phyloP scores from a whole-genome alignment of 331 rosid genomes.

The Acacia concinna region DNA sequence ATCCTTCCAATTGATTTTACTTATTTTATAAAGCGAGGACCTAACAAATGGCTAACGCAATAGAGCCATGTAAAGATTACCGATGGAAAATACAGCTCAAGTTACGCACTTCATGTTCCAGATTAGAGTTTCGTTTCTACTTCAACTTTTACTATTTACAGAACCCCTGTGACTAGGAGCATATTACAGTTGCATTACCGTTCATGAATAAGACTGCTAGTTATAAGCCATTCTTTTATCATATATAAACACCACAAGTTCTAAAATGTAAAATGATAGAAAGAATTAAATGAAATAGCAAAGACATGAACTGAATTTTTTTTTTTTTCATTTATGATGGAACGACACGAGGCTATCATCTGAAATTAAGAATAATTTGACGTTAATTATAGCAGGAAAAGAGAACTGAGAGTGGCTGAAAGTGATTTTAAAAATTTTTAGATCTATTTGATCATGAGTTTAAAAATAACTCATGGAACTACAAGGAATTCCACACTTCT shows the following conservation, averaged over 20 bases:
- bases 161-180: not conserved
- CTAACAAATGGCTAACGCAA: not conserved
- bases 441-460: not conserved
- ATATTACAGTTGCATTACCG: not conserved
- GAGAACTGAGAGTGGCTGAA: not conserved
- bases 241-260: not conserved
- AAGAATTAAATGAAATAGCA: not conserved
- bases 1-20: not conserved
- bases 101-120: not conserved
- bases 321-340: not conserved
- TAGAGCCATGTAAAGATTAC: not conserved
- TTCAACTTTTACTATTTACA: not conserved
- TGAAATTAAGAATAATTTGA: not conserved
- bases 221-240: not conserved
- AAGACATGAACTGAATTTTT: conserved; percentile 1
- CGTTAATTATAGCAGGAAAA: conserved; percentile 1
- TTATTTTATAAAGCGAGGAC: not conserved
- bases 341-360: not conserved
- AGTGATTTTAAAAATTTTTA: not conserved
- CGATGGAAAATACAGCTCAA: not conserved
- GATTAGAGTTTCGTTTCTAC: not conserved
- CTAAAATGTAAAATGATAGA: not conserved
- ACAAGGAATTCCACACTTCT: conserved; percentile 1
- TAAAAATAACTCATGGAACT: not conserved
- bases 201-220: not conserved